phyloP scores from a whole-genome alignment of 164 flowering plant genomes.

The Piper longum region DNA sequence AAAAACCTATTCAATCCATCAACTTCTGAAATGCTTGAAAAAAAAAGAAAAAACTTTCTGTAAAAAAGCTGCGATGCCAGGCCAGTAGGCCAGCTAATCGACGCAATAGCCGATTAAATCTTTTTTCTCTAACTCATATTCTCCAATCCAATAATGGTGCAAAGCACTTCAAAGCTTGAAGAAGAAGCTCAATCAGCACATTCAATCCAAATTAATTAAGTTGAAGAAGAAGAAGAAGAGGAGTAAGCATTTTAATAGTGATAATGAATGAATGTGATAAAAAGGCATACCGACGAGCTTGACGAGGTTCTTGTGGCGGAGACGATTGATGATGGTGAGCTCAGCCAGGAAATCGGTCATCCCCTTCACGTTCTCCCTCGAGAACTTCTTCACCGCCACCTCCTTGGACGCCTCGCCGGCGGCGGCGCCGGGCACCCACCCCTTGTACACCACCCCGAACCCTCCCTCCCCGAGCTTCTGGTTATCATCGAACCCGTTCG shows the following conservation, averaged over 20 bases:
- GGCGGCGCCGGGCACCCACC: constrained; percentile 18
- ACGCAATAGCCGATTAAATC: no score
- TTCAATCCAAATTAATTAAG: background rate
- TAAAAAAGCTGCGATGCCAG: no score
- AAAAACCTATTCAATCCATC: no score
- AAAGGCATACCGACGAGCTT: constrained; percentile 35
- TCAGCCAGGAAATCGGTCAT: constrained; percentile 59
- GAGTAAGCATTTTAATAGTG: background rate
- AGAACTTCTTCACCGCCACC: constrained; percentile 62
- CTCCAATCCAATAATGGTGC: no score
- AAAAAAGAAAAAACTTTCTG: no score
- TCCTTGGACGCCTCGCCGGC: constrained; percentile 9
- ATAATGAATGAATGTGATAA: background rate
- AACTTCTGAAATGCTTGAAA: no score
- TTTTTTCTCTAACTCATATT: no score
- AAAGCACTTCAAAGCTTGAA: background rate
- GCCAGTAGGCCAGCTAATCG: no score
- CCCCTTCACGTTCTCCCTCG: constrained; percentile 47
- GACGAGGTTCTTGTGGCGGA: constrained; percentile 68
- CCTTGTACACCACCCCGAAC: constrained; percentile 57
- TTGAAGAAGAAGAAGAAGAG: background rate
- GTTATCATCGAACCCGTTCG: constrained; percentile 43
- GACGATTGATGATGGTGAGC: constrained; percentile 61
- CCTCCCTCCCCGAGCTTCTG: constrained; percentile 62
- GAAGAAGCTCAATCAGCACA: background rate